Conservation (phyloP, 495 filamentous ascomycete species). For the Penicillium dipodomyicola region DNA sequence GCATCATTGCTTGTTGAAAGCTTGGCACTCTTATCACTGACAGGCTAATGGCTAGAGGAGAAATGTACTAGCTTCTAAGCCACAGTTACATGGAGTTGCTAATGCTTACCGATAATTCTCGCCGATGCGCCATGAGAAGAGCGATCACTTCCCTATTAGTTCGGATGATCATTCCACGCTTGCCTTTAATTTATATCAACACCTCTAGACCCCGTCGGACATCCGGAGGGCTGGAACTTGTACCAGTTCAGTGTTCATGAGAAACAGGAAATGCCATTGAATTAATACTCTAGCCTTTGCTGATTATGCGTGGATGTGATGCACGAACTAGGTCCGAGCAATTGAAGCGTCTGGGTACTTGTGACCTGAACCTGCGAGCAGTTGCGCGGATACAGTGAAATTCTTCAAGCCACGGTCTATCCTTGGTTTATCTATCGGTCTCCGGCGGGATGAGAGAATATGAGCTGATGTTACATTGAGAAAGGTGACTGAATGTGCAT, state of each 20-base stretch:
- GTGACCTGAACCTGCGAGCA: not conserved
- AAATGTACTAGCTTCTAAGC: not conserved
- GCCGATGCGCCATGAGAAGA: not conserved
- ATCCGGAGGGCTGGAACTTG: not conserved
- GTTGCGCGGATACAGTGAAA: not conserved
- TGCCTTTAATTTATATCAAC: not conserved
- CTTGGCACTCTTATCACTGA: constrained; percentile 7
- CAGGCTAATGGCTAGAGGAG: not conserved
- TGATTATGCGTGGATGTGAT: too few species aligned
- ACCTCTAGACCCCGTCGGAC: not conserved
- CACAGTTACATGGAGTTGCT: constrained; percentile 1
- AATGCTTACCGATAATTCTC: not conserved
- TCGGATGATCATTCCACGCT: too few species aligned
- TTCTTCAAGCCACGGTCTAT: not conserved
- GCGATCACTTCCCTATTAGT: not conserved
- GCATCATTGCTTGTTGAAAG: constrained; percentile 7
- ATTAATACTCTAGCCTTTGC: not conserved
- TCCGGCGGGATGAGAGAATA: constrained; percentile 3
- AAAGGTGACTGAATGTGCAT: not conserved
- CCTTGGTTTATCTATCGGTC: not conserved
- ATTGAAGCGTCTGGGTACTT: not conserved
- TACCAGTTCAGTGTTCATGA: not conserved
- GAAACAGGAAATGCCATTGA: not conserved
- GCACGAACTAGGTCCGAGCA: too few species aligned
- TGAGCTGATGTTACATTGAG: constrained; percentile 4